Base-by-base conservation (phyloP, 495 filamentous ascomycete genomes). In the Oidiodendron maius region DNA sequence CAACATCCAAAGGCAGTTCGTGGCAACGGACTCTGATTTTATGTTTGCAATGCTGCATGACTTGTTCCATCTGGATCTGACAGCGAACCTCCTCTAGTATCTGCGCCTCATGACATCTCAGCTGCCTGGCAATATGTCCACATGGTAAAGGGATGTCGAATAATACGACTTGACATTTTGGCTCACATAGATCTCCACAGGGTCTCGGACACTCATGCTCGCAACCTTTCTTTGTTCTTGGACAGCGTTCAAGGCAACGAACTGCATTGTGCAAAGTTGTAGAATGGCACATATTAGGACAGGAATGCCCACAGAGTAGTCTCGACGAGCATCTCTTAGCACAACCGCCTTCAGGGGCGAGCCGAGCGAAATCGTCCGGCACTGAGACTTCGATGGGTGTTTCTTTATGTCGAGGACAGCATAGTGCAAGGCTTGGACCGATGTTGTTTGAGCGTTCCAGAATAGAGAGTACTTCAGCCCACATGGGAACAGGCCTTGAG, bases 271-370 rank as follows among this genome's bases (percentile, higher is more conserved):
- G 87, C 9, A 91, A 64, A 1, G 70, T 23, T 3, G 77, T 61
- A 0, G 86, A 81, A 65, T 95, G 89, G 53, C 87, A 91, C 57
- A 76, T 80, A 24, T 74, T 76, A 17, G 64, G 58, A 58, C 89
- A 95, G 0, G 72, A 57, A 66, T 93, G 87, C 0, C 88, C 88
- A 55, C 89, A 91, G 0, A 52, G 24, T n/a, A 91, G 71, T 25
- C 81, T 68, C 44, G 71, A 64, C 4, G 64, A 69, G 51, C 88
- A 94, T 12, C 54, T 69, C 15, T 74, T 60, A 46, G 62, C 58
- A 53, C 87, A 93, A 4, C 87, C 87, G 36, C 84, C 85, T 60
- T 91, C 87, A 0, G 87, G 87, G 1, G 81, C 68, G 20, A 77
- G 55, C 1, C 59, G 61, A 3, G 57, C 46, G 53, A 93, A 91